phyloP scores from a whole-genome alignment of 352 stramenopile genomes.

The Phytophthora hibernalis region DNA sequence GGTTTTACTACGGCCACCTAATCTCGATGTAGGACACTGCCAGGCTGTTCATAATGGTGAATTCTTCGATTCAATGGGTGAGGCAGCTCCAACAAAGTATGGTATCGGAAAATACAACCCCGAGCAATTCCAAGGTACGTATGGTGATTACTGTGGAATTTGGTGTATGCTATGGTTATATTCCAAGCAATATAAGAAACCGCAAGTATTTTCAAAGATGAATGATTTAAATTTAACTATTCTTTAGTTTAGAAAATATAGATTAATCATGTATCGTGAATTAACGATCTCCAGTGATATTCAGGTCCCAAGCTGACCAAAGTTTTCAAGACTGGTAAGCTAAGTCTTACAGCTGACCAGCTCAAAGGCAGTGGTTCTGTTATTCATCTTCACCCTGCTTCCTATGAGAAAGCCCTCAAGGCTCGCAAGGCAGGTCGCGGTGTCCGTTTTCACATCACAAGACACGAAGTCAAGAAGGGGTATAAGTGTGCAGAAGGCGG shows the following conservation, averaged over 20 bases:
- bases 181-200: constrained; percentile 17
- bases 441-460: background rate
- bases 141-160: constrained; percentile 25
- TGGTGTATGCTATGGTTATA: constrained; percentile 24
- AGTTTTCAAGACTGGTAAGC: constrained; percentile 7
- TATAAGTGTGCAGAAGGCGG: background rate
- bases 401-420: constrained; percentile 18
- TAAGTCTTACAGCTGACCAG: constrained; percentile 16
- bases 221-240: constrained; percentile 33
- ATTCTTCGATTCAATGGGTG: constrained; percentile 29
- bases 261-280: constrained; percentile 17
- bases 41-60: constrained; percentile 10
- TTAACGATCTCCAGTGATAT: constrained; percentile 10
- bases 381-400: constrained; percentile 27
- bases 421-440: constrained; percentile 7
- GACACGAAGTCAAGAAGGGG: constrained; percentile 8
- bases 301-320: constrained; percentile 4
- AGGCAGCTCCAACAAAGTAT: constrained; percentile 12
- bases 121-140: constrained; percentile 19
- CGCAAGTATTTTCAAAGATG: constrained; percentile 8
- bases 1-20: constrained; percentile 19
- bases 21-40: constrained; percentile 25
- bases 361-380: constrained; percentile 10
- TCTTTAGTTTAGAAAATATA: constrained; percentile 20
- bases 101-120: constrained; percentile 20